Conservation (phyloP, 192 early-diverging fungal genomes). For the Radiomyces spectabilis region DNA sequence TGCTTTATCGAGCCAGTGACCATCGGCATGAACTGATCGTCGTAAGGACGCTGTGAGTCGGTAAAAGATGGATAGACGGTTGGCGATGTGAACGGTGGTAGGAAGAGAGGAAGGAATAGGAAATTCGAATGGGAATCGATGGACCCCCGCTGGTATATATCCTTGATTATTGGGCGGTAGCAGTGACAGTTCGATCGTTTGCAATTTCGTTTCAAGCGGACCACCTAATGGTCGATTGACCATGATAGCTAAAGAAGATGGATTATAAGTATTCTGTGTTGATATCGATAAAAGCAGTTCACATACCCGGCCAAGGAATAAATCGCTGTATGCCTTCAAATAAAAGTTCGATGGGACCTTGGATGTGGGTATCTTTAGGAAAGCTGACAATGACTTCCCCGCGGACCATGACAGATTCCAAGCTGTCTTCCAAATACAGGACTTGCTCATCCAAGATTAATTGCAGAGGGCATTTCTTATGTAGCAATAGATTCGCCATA, state of each 20-base stretch:
- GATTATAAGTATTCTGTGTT: background rate
- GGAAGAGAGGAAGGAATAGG: slow-evolving; percentile 21
- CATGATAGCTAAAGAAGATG: slow-evolving; percentile 5
- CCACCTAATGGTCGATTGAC: background rate
- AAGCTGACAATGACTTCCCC: slow-evolving; percentile 20
- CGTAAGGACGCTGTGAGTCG: slow-evolving; percentile 9
- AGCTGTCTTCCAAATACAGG: slow-evolving; percentile 9
- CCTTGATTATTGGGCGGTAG: slow-evolving; percentile 15
- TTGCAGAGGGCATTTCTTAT: slow-evolving; percentile 5
- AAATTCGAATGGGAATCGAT: slow-evolving; percentile 25
- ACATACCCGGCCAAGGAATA: slow-evolving; percentile 12
- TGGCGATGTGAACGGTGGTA: slow-evolving; percentile 4
- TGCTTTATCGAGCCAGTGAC: slow-evolving; percentile 1
- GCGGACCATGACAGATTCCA: slow-evolving; percentile 16
- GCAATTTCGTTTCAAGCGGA: slow-evolving; percentile 8
- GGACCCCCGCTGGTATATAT: slow-evolving; percentile 10
- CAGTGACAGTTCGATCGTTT: slow-evolving; percentile 17
- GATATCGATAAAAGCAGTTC: no score
- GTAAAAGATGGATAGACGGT: slow-evolving; percentile 14
- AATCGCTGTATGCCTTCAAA: slow-evolving; percentile 19
- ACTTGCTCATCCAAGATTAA: slow-evolving; percentile 9
- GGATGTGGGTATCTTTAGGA: slow-evolving; percentile 3
- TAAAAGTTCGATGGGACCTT: slow-evolving; percentile 14
- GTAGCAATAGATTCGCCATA: no score
- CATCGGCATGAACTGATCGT: background rate